Evolutionary conservation across 352 stramenopile genomes (phyloP).

Genomic region (Pythium phragmitis): DNA sequence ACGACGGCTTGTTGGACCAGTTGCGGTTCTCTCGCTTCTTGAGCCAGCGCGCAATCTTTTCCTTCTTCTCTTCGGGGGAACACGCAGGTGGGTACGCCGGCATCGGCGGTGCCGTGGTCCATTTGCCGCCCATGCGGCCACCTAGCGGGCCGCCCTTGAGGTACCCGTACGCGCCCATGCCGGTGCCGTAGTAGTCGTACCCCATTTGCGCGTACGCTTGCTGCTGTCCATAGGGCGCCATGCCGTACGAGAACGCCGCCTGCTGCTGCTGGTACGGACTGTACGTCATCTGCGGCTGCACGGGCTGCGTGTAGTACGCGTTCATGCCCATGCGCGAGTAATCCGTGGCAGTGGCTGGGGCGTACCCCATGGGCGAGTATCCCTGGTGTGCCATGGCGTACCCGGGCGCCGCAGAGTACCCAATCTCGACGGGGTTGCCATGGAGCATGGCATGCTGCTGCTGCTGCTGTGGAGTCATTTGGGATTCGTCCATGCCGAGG

Average conservation of each 20-base stretch:
- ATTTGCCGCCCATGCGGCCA: constrained; percentile 57
- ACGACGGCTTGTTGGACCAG: constrained; percentile 86
- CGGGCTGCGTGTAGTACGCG: constrained; percentile 24
- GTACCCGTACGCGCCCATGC: constrained; percentile 36
- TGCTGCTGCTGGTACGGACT: constrained; percentile 28
- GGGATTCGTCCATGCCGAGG: constrained; percentile 10
- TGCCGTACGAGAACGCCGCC: constrained; percentile 26
- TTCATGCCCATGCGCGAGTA: constrained; percentile 32
- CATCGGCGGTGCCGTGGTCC: constrained; percentile 67
- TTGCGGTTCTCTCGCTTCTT: constrained; percentile 85
- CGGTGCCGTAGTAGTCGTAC: constrained; percentile 64
- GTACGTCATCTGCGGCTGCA: constrained; percentile 23
- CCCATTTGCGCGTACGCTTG: constrained; percentile 27
- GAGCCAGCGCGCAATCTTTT: constrained; percentile 82
- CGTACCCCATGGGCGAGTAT: constrained; percentile 25
- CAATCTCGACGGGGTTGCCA: constrained; percentile 25
- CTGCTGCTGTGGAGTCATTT: constrained; percentile 15
- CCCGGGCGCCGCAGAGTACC: constrained; percentile 12
- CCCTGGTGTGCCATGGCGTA: constrained; percentile 15
- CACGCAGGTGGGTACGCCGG: constrained; percentile 72
- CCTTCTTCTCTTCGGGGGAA: constrained; percentile 83
- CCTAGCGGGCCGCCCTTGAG: constrained; percentile 39
- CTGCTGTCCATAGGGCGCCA: constrained; percentile 57
- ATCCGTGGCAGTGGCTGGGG: constrained; percentile 17
- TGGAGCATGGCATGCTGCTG: constrained; percentile 25